Evolutionary conservation across 768 basidiomycete species (phyloP).

Genomic region (Dioszegia aurantiaca): DNA sequence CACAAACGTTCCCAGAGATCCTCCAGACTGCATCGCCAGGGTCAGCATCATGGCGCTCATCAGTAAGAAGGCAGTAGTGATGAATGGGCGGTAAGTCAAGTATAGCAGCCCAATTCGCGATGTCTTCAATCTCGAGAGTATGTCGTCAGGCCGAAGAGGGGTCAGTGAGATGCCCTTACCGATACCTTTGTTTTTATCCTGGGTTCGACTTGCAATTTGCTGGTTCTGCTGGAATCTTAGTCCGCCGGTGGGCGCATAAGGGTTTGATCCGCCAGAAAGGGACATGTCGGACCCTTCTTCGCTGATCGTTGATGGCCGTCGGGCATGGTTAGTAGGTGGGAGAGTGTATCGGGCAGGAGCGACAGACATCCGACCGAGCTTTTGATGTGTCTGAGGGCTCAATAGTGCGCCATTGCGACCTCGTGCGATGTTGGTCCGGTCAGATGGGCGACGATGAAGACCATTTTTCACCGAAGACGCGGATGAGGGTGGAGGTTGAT

Average conservation of each 20-base stretch:
- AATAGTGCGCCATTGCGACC: conserved; percentile 16
- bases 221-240: conserved; percentile 7
- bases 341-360: conserved; percentile 32
- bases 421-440: no score
- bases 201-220: background rate
- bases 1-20: conserved; percentile 17
- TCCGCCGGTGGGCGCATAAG: conserved; percentile 8
- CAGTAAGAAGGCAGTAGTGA: conserved; percentile 16
- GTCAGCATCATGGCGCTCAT: conserved; percentile 28
- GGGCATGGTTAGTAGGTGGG: background rate
- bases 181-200: no score
- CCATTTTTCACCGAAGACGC: no score
- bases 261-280: background rate
- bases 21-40: conserved; percentile 13
- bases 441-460: no score
- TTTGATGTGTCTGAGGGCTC: conserved; percentile 26
- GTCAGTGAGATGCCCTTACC: background rate
- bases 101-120: conserved; percentile 9
- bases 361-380: conserved; percentile 44
- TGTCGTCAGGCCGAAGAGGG: background rate
- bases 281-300: background rate
- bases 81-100: conserved; percentile 30
- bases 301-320: background rate
- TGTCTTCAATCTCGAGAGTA: background rate
- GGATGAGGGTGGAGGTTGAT: no score